A percentile compares a stretch with the other conserved stretches of the same genome.
Conservation (phyloP, 345 rosid species). For the Clarkia xantiana region DNA sequence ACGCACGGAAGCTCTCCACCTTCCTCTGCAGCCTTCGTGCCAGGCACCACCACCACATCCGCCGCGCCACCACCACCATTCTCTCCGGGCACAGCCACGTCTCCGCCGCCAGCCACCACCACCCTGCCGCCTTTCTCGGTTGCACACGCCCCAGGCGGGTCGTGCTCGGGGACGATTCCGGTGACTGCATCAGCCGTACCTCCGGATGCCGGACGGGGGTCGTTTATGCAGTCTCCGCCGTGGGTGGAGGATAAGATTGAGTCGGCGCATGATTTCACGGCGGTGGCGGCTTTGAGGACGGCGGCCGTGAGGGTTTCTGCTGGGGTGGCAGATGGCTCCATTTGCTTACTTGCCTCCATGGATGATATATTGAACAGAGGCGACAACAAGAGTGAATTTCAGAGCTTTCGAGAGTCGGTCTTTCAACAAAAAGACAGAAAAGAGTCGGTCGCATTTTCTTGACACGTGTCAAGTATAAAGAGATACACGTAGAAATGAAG, state of each 20-base stretch:
- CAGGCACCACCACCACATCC: slow-evolving; percentile 8
- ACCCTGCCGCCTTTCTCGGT: slow-evolving; percentile 16
- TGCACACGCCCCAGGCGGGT: slow-evolving; percentile 12
- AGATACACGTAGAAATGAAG: too few relatives aligned
- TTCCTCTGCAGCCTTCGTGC: slow-evolving; percentile 6
- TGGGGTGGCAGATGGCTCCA: slow-evolving; percentile 27
- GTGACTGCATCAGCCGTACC: slow-evolving; percentile 7
- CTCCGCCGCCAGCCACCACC: slow-evolving; percentile 19
- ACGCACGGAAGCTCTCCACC: slow-evolving; percentile 13
- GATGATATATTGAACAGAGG: too few relatives aligned
- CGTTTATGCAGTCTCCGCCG: slow-evolving; percentile 10
- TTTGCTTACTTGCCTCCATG: slow-evolving; percentile 5
- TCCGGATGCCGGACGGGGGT: slow-evolving; percentile 3
- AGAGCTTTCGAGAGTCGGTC: too few relatives aligned
- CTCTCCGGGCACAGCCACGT: slow-evolving; percentile 4
- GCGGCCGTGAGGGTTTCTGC: slow-evolving; percentile 44
- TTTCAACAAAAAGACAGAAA: too few relatives aligned
- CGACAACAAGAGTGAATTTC: too few relatives aligned
- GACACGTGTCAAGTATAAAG: too few relatives aligned
- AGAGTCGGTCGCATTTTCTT: too few relatives aligned
- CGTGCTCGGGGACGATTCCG: slow-evolving; percentile 5
- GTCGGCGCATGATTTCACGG: slow-evolving; percentile 38
- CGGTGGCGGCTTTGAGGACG: slow-evolving; percentile 48
- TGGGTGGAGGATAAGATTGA: slow-evolving; percentile 25
- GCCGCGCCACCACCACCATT: background rate